Percentiles rank a stretch among this genome's conserved stretches.
Evolutionary conservation across 257 asterid species (phyloP).

Genomic region (Fraxinus excelsior): DNA sequence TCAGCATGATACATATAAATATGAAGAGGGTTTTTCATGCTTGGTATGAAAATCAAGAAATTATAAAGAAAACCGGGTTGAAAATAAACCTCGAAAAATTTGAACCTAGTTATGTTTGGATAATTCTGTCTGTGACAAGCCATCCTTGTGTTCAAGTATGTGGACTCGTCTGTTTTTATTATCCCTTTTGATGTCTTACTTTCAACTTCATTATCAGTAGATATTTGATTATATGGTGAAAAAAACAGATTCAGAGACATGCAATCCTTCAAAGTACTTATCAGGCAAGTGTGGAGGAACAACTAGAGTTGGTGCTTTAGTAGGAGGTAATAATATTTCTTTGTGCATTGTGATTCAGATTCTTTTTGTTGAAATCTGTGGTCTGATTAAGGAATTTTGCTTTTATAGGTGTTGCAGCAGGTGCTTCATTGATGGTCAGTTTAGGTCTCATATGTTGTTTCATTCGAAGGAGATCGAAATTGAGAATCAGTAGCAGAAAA

Average conservation of each 20-base stretch:
- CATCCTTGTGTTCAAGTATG: not conserved
- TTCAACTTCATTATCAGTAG: not conserved
- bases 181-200: not conserved
- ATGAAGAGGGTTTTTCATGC: not conserved
- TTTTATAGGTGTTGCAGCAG: slow-evolving; percentile 62
- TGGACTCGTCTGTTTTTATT: not conserved
- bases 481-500: slow-evolving; percentile 40
- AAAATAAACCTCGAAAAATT: no score
- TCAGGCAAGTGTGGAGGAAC: slow-evolving; percentile 87
- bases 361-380: not conserved
- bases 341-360: not conserved
- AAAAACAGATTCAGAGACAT: slow-evolving; percentile 48
- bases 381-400: not conserved
- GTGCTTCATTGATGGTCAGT: slow-evolving; percentile 60
- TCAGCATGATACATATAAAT: not conserved
- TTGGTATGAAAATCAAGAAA: not conserved
- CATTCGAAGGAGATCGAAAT: slow-evolving; percentile 46
- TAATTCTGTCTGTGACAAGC: not conserved
- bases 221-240: not conserved
- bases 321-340: slow-evolving; percentile 56
- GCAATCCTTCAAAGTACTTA: slow-evolving; percentile 69
- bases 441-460: slow-evolving; percentile 54
- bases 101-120: not conserved
- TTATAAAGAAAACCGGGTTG: not conserved
- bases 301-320: slow-evolving; percentile 64